phyloP scores from a whole-genome alignment of 2,329 filamentous ascomycete species.

The Dothideomycetes sp. region DNA sequence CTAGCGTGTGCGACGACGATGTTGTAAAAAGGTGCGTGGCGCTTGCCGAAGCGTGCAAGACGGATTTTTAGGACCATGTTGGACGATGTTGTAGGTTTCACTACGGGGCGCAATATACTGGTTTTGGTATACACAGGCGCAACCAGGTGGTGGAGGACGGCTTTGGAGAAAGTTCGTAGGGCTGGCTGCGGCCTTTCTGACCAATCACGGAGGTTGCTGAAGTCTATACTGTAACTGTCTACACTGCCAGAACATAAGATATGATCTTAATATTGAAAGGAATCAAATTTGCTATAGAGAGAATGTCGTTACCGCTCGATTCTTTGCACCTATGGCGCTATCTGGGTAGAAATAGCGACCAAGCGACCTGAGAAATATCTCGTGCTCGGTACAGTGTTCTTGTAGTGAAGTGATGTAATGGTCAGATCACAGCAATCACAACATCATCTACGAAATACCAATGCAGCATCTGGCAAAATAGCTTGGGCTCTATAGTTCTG shows the following conservation, averaged over 20 bases:
- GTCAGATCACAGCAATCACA: not conserved
- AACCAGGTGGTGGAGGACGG: not conserved
- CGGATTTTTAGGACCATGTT: constrained; percentile 84
- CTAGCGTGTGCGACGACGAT: constrained; percentile 90
- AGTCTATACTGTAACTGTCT: too few relatives aligned
- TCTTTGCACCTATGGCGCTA: too few relatives aligned
- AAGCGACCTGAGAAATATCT: too few relatives aligned
- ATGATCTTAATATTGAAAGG: too few relatives aligned
- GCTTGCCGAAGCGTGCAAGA: constrained; percentile 83
- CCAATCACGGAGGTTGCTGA: not conserved
- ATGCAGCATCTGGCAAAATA: too few relatives aligned
- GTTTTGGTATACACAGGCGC: not conserved
- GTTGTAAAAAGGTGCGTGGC: constrained; percentile 89
- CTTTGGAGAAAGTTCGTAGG: not conserved
- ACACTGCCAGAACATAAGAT: too few relatives aligned
- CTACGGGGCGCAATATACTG: not conserved
- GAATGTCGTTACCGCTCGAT: too few relatives aligned
- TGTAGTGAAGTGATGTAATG: not conserved
- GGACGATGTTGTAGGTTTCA: too few relatives aligned
- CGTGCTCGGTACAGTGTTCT: not conserved
- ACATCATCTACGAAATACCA: too few relatives aligned
- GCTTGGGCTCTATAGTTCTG: too few relatives aligned
- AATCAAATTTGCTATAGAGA: too few relatives aligned
- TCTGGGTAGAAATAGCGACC: too few relatives aligned
- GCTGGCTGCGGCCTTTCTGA: not conserved